Evolutionary conservation across 2,329 filamentous ascomycete genomes (phyloP).

Genomic region (Xylaria multiplex): DNA sequence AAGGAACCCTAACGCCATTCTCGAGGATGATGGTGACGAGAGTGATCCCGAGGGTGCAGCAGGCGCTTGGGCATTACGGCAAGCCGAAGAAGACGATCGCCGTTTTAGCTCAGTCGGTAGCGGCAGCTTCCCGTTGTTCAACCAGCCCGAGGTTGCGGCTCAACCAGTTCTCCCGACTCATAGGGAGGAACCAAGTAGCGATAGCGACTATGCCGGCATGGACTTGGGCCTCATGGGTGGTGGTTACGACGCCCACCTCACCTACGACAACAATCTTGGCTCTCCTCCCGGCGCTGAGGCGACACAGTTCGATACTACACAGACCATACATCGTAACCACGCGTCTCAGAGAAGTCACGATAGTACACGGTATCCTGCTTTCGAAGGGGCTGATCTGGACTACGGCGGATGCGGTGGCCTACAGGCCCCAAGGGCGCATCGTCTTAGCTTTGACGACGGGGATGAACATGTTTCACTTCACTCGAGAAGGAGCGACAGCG

Average conservation of each 20-base stretch:
- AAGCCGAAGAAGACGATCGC: constrained; percentile 82
- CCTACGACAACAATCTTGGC: constrained; percentile 61
- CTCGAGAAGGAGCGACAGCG: constrained; percentile 67
- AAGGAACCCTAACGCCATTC: constrained; percentile 50
- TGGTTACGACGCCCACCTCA: constrained; percentile 67
- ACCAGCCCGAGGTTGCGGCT: constrained; percentile 52
- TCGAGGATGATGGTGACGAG: constrained; percentile 70
- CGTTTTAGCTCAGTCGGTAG: constrained; percentile 61
- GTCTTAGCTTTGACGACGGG: constrained; percentile 91
- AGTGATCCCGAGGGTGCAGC: constrained; percentile 89
- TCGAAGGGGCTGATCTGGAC: constrained; percentile 77
- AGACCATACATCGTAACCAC: constrained; percentile 56
- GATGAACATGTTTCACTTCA: constrained; percentile 76
- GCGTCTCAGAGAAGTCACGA: constrained; percentile 53
- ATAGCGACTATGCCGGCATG: constrained; percentile 76
- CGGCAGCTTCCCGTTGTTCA: constrained; percentile 60
- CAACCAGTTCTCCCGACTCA: constrained; percentile 56
- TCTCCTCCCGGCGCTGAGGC: constrained; percentile 53
- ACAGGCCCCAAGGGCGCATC: constrained; percentile 75
- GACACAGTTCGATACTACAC: constrained; percentile 56
- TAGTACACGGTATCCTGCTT: constrained; percentile 56
- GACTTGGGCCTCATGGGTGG: constrained; percentile 81
- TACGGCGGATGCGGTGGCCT: constrained; percentile 91
- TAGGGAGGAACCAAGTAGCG: constrained; percentile 69
- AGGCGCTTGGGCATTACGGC: constrained; percentile 82